These are phyloP conservation scores for Alternaria sp. DNA, from an alignment of 2,329 filamentous ascomycete species.

Conservation along the genomic window DNA sequence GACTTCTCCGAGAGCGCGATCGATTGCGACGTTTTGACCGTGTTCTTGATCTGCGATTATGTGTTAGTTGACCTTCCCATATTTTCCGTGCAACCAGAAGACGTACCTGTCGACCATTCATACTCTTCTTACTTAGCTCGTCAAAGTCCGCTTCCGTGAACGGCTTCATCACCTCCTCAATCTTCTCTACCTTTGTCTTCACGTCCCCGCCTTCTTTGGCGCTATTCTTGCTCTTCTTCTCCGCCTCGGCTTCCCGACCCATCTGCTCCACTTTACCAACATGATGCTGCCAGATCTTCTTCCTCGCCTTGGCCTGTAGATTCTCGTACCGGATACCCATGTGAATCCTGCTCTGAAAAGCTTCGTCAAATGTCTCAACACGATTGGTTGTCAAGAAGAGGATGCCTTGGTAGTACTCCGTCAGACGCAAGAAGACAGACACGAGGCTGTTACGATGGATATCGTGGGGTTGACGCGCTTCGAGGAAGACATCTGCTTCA, in stretches of 20 bases:
- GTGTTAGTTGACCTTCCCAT: conserved; percentile 16
- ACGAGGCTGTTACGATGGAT: conserved; percentile 87
- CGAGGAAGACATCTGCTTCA: conserved; percentile 71
- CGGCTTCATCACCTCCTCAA: conserved; percentile 45
- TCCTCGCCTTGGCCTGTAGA: conserved; percentile 75
- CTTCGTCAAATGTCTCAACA: conserved; percentile 87
- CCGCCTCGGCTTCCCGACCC: conserved; percentile 64
- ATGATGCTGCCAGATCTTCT: conserved; percentile 85
- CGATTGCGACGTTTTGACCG: conserved; percentile 82
- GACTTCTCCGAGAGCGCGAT: conserved; percentile 79
- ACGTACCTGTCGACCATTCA: conserved; percentile 72
- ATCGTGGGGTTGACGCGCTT: conserved; percentile 83
- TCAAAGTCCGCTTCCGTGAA: conserved; percentile 75
- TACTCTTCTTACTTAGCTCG: conserved; percentile 70
- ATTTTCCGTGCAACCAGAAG: not conserved
- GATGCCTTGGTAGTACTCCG: conserved; percentile 94
- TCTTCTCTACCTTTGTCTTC: not conserved
- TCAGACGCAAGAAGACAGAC: conserved; percentile 82
- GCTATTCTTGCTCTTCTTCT: conserved; percentile 48
- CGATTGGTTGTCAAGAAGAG: conserved; percentile 90
- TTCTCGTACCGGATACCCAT: conserved; percentile 84
- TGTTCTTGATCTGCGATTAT: conserved; percentile 79
- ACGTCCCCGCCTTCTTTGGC: not conserved
- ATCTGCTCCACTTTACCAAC: conserved; percentile 72
- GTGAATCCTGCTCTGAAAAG: conserved; percentile 84